Evolutionary conservation across 257 asterid genomes (phyloP).

Genomic region (Coffea eugenioides): DNA sequence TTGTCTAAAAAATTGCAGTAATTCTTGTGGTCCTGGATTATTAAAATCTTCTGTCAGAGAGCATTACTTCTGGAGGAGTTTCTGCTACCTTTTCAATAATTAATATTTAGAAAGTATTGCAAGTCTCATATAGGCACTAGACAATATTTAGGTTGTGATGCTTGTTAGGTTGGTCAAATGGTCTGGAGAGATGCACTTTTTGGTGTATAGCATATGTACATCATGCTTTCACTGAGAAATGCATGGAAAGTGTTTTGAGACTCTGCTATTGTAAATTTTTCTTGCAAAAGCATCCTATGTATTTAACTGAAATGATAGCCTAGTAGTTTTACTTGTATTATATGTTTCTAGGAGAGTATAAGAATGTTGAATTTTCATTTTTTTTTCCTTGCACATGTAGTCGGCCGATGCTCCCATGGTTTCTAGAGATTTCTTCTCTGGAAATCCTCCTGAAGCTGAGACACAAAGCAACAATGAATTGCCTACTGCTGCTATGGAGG

Average conservation of each 20-base stretch:
- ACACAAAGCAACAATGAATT: conserved; percentile 42
- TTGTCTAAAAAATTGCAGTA: neutral
- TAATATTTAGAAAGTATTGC: neutral
- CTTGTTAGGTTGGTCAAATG: neutral
- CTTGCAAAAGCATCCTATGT: neutral
- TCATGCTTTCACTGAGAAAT: neutral
- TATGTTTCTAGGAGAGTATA: neutral
- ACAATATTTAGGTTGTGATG: neutral
- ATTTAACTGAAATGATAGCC: neutral
- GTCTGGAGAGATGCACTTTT: neutral
- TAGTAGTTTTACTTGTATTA: neutral
- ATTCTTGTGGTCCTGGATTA: neutral
- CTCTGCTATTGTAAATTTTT: neutral
- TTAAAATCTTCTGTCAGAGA: neutral
- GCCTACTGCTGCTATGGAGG: conserved; percentile 52
- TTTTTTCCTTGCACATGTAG: conserved; percentile 33
- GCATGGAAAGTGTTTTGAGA: neutral
- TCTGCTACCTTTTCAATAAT: neutral
- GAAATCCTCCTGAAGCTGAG: conserved; percentile 54
- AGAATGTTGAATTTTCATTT: neutral
- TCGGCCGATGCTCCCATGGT: conserved; percentile 52
- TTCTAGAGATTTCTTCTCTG: conserved; percentile 58
- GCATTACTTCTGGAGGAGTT: neutral
- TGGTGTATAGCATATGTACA: neutral
- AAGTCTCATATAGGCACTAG: conserved; percentile 1